Evolutionary conservation across 1,284 basidiomycete genomes (phyloP).

Genomic region (Leccinum subfulvum): DNA sequence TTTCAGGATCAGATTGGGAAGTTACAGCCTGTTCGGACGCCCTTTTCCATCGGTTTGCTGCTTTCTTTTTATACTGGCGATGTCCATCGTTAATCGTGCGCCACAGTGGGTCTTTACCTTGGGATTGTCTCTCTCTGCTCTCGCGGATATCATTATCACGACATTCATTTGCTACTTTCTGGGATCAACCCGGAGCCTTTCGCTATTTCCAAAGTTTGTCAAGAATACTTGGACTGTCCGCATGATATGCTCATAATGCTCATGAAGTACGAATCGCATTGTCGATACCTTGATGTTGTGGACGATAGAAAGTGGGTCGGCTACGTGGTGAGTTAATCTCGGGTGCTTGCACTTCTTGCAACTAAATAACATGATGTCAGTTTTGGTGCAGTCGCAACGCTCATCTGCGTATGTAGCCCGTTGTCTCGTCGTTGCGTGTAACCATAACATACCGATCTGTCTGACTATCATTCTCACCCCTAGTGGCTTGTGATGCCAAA

Average conservation of each 20-base stretch:
- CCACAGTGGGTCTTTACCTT: conserved; percentile 52
- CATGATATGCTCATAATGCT: background rate
- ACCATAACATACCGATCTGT: background rate
- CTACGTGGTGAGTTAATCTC: conserved; percentile 39
- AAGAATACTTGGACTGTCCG: background rate
- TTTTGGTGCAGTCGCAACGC: conserved; percentile 37
- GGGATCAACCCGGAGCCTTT: conserved; percentile 32
- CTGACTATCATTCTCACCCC: background rate
- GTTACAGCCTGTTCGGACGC: conserved; percentile 15
- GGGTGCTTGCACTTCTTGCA: background rate
- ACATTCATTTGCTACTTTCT: conserved; percentile 44
- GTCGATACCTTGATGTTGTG: conserved; percentile 48
- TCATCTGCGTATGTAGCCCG: conserved; percentile 41
- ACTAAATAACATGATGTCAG: conserved; percentile 24
- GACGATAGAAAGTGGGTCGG: conserved; percentile 47
- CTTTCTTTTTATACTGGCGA: background rate
- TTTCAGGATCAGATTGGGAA: conserved; percentile 17
- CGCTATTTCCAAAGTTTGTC: conserved; percentile 37
- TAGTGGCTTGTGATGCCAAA: conserved; percentile 45
- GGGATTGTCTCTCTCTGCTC: conserved; percentile 46
- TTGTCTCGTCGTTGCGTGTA: background rate
- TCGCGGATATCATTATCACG: conserved; percentile 49
- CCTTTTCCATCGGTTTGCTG: conserved; percentile 17
- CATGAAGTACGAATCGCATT: conserved; percentile 42
- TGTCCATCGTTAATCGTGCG: background rate